These are phyloP conservation scores for Artomyces pyxidatus DNA, from an alignment of 768 basidiomycete genomes.

Conservation along the genomic window DNA sequence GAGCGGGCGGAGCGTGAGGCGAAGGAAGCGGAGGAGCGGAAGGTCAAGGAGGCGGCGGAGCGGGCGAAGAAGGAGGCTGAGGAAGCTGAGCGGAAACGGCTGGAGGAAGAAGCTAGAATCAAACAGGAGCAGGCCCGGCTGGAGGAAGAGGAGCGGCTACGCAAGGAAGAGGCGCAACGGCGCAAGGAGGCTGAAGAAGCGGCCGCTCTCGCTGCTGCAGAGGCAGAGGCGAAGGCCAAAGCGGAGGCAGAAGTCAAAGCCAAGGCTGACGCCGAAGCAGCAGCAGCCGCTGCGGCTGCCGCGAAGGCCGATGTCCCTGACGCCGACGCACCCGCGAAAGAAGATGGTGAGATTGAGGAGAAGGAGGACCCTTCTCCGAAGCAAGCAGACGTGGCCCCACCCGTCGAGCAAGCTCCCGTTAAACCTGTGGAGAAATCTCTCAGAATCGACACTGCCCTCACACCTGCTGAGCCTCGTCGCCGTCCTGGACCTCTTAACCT, in stretches of 20 bases:
- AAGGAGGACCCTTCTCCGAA: constrained; percentile 24
- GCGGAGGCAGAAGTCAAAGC: constrained; percentile 30
- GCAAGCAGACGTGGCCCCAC: constrained; percentile 5
- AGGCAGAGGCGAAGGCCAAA: constrained; percentile 25
- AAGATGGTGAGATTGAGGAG: constrained; percentile 41
- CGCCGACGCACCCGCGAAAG: constrained; percentile 29
- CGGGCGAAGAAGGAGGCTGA: constrained; percentile 17
- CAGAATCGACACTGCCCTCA: constrained; percentile 56
- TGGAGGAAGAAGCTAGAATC: constrained; percentile 33
- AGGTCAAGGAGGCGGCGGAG: constrained; percentile 28
- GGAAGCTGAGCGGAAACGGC: constrained; percentile 22
- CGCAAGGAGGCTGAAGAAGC: constrained; percentile 14
- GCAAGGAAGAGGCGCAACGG: constrained; percentile 20
- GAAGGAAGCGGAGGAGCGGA: constrained; percentile 29
- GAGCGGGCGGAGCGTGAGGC: constrained; percentile 28
- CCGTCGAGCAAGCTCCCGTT: constrained; percentile 30
- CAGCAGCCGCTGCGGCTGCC: constrained; percentile 32
- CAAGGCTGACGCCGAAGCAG: constrained; percentile 24
- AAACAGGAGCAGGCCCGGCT: constrained; percentile 29
- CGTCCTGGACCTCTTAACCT: constrained; percentile 75
- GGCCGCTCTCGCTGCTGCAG: constrained; percentile 20
- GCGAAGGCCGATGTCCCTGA: constrained; percentile 21
- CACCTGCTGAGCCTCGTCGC: constrained; percentile 35
- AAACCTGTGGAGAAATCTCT: constrained; percentile 40
- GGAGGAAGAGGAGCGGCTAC: constrained; percentile 28